A percentile compares a stretch with the other conserved stretches of the same genome.
Evolutionary conservation across 805 yeast genomes (phyloP).

Genomic region (Candida peoriensis): DNA sequence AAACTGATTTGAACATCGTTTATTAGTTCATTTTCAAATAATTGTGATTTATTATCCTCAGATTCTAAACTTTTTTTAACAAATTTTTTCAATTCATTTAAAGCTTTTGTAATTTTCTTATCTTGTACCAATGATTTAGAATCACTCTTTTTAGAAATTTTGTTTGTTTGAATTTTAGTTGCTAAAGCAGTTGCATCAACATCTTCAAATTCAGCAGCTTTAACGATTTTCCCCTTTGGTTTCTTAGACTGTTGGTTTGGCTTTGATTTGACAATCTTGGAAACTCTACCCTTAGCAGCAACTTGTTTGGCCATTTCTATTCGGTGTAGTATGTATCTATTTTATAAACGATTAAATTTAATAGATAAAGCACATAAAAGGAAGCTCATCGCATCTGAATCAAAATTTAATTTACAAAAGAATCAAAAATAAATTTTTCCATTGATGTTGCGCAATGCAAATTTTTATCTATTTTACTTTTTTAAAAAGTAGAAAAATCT

Average conservation of each 20-base stretch:
- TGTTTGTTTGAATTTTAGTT: constrained; percentile 7
- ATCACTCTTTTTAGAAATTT: background rate
- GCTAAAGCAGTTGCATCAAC: constrained; percentile 8
- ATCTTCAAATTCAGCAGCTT: constrained; percentile 17
- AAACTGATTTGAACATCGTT: constrained; percentile 53
- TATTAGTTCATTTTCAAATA: constrained; percentile 51
- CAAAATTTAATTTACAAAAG: no score
- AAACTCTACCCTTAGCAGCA: constrained; percentile 8
- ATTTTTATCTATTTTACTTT: no score
- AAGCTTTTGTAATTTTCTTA: constrained; percentile 42
- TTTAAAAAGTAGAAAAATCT: no score
- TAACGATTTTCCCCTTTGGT: constrained; percentile 26
- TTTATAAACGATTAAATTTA: no score
- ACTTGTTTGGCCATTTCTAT: constrained; percentile 7
- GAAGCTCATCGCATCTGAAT: constrained; percentile 13
- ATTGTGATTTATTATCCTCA: constrained; percentile 35
- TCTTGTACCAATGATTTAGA: constrained; percentile 20
- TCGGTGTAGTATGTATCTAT: no score
- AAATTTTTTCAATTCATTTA: constrained; percentile 63
- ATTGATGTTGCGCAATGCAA: no score
- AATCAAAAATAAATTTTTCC: constrained; percentile 15
- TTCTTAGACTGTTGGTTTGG: constrained; percentile 19
- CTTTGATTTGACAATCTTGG: constrained; percentile 13
- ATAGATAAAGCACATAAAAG: background rate
- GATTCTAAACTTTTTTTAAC: constrained; percentile 32